Evolutionary conservation across 768 basidiomycete species (phyloP).

Genomic region (Lentinula guzmanii): DNA sequence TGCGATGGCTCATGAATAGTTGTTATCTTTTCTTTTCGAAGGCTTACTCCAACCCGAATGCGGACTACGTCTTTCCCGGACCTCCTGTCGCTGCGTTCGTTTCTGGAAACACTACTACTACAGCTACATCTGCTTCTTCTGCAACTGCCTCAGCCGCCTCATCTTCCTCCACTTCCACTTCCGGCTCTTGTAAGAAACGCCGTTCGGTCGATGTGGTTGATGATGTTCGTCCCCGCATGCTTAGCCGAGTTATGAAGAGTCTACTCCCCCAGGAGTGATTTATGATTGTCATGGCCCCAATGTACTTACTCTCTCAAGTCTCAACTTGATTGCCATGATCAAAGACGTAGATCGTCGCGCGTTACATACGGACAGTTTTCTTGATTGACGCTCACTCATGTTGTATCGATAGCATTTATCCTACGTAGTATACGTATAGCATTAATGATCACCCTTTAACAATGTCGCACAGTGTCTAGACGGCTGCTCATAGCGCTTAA

Average conservation of each 20-base stretch:
- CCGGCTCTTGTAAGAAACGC: not conserved
- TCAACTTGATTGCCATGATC: too few relatives aligned
- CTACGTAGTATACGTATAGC: too few relatives aligned
- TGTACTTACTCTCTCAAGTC: too few relatives aligned
- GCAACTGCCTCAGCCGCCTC: not conserved
- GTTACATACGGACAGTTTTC: not conserved
- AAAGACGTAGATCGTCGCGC: not conserved
- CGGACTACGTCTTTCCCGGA: slow-evolving; percentile 3
- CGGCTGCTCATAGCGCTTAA: too few relatives aligned
- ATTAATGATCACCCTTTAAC: too few relatives aligned
- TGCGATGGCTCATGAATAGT: not conserved
- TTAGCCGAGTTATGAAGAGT: slow-evolving; percentile 4
- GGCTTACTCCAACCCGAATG: slow-evolving; percentile 1
- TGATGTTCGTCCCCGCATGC: not conserved
- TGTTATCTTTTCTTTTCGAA: not conserved
- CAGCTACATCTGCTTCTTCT: not conserved
- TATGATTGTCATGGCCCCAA: not conserved
- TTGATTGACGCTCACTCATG: not conserved
- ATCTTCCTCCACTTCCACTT: not conserved
- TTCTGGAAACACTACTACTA: not conserved
- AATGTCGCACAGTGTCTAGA: too few relatives aligned
- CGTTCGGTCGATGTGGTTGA: not conserved
- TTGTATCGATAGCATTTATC: slow-evolving; percentile 2
- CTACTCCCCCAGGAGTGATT: not conserved
- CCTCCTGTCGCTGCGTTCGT: slow-evolving; percentile 1